These are phyloP conservation scores for Euphorbia tirucalli DNA, from an alignment of 345 rosid genomes.

Conservation along the genomic window DNA sequence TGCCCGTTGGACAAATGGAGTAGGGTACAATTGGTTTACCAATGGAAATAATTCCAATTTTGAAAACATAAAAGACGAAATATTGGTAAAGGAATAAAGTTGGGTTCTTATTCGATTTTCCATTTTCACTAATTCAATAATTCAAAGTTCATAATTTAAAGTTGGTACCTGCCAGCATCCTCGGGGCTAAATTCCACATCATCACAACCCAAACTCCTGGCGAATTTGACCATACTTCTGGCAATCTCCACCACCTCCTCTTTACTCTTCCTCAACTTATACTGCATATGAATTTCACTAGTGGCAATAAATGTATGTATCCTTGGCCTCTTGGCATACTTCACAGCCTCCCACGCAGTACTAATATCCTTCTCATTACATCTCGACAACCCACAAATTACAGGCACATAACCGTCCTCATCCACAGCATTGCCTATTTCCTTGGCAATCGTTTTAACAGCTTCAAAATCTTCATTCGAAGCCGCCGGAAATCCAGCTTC, in stretches of 20 bases:
- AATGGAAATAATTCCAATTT: background rate
- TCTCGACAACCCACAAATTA: conserved; percentile 87
- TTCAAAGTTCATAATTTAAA: background rate
- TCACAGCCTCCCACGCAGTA: conserved; percentile 89
- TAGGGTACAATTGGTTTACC: no score
- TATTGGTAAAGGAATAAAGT: no score
- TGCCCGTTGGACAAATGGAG: no score
- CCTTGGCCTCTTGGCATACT: conserved; percentile 72
- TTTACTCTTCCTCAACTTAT: conserved; percentile 71
- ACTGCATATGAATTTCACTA: conserved; percentile 75
- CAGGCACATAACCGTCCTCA: conserved; percentile 73
- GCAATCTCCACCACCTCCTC: conserved; percentile 76
- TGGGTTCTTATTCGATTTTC: no score
- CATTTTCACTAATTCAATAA: background rate
- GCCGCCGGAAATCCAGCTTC: conserved; percentile 95
- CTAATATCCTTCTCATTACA: conserved; percentile 76
- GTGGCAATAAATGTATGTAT: conserved; percentile 90
- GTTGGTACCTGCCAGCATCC: conserved; percentile 79
- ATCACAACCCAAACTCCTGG: conserved; percentile 80
- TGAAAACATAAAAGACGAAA: background rate
- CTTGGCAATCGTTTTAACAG: conserved; percentile 64
- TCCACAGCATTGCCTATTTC: conserved; percentile 69
- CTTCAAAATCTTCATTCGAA: conserved; percentile 86
- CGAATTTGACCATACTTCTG: conserved; percentile 60
- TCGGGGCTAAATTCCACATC: conserved; percentile 96